A percentile compares a stretch with the other conserved stretches of the same genome.
These are phyloP conservation scores for Cystobasidium ongulense DNA, from an alignment of 768 basidiomycete genomes.

Conservation along the genomic window DNA sequence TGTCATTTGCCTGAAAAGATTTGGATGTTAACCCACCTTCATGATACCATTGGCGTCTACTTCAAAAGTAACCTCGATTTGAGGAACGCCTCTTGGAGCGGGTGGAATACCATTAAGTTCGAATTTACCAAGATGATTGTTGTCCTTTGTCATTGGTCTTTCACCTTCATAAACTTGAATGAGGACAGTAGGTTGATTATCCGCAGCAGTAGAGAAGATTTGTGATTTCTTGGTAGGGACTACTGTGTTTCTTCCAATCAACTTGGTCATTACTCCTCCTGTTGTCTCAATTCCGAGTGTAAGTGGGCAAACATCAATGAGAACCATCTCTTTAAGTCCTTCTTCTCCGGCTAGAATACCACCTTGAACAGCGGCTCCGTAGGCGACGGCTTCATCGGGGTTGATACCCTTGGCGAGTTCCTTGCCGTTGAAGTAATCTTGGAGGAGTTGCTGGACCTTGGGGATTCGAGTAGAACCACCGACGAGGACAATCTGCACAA, in stretches of 20 bases:
- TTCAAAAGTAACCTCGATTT: conserved; percentile 94
- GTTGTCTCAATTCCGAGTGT: conserved; percentile 98
- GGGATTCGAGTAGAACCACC: conserved; percentile 99
- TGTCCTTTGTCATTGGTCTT: conserved; percentile 94
- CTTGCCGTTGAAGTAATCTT: conserved; percentile 92
- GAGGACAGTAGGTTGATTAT: conserved; percentile 70
- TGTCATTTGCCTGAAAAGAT: not conserved
- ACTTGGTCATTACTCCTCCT: conserved; percentile 84
- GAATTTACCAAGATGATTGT: conserved; percentile 75
- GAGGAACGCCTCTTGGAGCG: conserved; percentile 90
- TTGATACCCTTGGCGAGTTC: conserved; percentile 98
- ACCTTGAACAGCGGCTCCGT: conserved; percentile 97
- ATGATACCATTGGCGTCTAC: conserved; percentile 80
- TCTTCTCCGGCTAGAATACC: conserved; percentile 94
- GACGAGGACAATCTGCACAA: conserved; percentile 60
- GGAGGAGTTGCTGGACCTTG: conserved; percentile 96
- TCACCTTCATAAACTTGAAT: conserved; percentile 98
- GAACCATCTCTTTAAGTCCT: conserved; percentile 77
- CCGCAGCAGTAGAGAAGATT: conserved; percentile 52
- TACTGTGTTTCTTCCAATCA: conserved; percentile 95
- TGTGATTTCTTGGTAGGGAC: conserved; percentile 96
- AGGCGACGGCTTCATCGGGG: conserved; percentile 97
- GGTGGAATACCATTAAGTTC: conserved; percentile 86
- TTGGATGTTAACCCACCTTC: conserved; percentile 51
- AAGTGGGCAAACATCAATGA: conserved; percentile 92